These are phyloP conservation scores for Kodamaea plutei DNA, from an alignment of 1,139 yeast species.

Conservation along the genomic window DNA sequence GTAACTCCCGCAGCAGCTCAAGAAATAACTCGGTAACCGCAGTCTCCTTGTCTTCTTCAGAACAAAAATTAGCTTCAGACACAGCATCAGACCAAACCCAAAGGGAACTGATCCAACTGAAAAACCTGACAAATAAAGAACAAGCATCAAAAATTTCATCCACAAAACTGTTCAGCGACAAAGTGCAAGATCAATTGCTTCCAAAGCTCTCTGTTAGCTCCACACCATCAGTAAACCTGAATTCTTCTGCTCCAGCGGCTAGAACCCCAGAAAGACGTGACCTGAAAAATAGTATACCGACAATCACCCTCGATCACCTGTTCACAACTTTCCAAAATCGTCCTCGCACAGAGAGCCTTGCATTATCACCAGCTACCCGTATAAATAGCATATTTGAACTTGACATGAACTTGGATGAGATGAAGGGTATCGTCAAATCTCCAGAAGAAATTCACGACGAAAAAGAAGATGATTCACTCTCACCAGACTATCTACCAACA, in stretches of 20 bases:
- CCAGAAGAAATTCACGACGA: constrained; percentile 12
- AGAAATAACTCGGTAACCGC: background rate
- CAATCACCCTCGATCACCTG: constrained; percentile 1
- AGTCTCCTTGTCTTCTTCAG: background rate
- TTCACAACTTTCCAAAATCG: background rate
- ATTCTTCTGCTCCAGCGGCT: background rate
- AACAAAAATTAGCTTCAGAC: background rate
- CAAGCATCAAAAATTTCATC: background rate
- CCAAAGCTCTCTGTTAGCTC: background rate
- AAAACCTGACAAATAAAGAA: no score
- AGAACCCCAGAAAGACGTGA: background rate
- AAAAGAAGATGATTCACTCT: constrained; percentile 1
- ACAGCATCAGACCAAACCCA: background rate
- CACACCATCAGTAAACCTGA: background rate
- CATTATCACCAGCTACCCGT: background rate
- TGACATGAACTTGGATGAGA: constrained; percentile 47
- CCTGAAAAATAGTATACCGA: background rate
- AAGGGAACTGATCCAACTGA: no score
- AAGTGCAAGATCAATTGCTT: background rate
- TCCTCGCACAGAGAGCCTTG: background rate
- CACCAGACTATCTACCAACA: constrained; percentile 2
- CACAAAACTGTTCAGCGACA: no score
- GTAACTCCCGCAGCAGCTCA: background rate
- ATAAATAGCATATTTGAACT: constrained; percentile 26
- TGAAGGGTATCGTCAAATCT: constrained; percentile 49